Conservation (phyloP, 2,329 filamentous ascomycete species). For the Verticillium nonalfalfae region DNA sequence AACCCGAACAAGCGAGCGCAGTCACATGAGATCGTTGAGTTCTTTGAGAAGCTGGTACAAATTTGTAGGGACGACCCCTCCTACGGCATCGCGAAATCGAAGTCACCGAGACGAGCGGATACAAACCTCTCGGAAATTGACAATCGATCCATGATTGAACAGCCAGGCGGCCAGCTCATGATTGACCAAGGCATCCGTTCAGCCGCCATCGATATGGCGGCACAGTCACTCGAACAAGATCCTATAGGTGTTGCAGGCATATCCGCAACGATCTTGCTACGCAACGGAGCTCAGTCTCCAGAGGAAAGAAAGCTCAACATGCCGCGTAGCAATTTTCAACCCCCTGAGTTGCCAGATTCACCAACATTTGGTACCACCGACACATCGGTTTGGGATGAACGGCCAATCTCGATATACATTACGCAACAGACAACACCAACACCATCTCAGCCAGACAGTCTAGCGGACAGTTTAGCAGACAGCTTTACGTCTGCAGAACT, state of each 20-base stretch:
- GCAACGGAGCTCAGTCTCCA: neutral
- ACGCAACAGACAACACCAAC: neutral
- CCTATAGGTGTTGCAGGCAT: neutral
- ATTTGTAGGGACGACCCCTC: neutral
- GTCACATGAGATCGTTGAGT: neutral
- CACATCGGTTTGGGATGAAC: neutral
- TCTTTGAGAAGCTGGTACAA: neutral
- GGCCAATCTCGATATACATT: neutral
- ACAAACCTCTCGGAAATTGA: neutral
- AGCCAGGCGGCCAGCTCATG: neutral
- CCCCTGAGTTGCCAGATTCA: neutral
- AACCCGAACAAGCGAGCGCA: neutral
- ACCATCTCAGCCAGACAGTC: neutral
- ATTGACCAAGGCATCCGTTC: neutral
- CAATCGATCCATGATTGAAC: neutral
- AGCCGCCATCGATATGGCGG: neutral
- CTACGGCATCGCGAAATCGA: neutral
- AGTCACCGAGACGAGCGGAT: neutral
- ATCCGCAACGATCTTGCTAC: neutral
- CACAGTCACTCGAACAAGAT: neutral
- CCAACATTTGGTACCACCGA: neutral
- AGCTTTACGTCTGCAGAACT: neutral
- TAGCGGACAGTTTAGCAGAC: neutral
- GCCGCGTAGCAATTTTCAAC: neutral
- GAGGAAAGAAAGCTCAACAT: neutral